Conservation (phyloP, 1,284 basidiomycete species). For the Rhodotorula sp. region DNA sequence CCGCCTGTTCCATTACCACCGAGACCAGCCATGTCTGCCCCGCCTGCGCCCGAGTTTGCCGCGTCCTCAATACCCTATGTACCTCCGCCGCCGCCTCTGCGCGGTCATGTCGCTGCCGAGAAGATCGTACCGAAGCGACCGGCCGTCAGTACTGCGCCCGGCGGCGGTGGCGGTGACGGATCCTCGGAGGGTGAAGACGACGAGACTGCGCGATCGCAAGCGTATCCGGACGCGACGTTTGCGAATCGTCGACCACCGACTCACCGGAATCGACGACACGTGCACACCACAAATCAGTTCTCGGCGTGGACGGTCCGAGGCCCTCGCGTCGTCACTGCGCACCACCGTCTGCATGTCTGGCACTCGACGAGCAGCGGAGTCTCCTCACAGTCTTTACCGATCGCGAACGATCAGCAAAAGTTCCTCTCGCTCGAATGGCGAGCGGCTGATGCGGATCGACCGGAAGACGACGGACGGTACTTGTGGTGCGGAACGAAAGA, state of each 20-base stretch:
- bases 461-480: slow-evolving; percentile 54
- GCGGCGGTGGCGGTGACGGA: slow-evolving; percentile 14
- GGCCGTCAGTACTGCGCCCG: neutral
- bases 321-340: slow-evolving; percentile 36
- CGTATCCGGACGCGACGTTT: slow-evolving; percentile 74
- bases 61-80: slow-evolving; percentile 8
- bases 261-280: slow-evolving; percentile 48
- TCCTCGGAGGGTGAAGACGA: slow-evolving; percentile 38
- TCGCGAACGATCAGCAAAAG: slow-evolving; percentile 55
- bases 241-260: slow-evolving; percentile 75
- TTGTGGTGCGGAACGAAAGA: slow-evolving; percentile 88
- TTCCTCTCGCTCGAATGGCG: slow-evolving; percentile 75
- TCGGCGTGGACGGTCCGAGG: slow-evolving; percentile 38
- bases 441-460: slow-evolving; percentile 55
- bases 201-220: slow-evolving; percentile 52
- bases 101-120: slow-evolving; percentile 14
- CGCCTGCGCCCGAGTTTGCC: neutral
- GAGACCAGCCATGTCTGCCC: neutral
- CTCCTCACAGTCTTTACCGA: slow-evolving; percentile 43
- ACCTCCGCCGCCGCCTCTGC: slow-evolving; percentile 37
- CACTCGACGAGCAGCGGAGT: slow-evolving; percentile 52
- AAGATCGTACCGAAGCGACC: slow-evolving; percentile 26
- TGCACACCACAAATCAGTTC: slow-evolving; percentile 27
- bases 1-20: neutral
- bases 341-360: slow-evolving; percentile 41